Base-by-base conservation (phyloP, 805 yeast genomes). In the Millerago galiae region DNA sequence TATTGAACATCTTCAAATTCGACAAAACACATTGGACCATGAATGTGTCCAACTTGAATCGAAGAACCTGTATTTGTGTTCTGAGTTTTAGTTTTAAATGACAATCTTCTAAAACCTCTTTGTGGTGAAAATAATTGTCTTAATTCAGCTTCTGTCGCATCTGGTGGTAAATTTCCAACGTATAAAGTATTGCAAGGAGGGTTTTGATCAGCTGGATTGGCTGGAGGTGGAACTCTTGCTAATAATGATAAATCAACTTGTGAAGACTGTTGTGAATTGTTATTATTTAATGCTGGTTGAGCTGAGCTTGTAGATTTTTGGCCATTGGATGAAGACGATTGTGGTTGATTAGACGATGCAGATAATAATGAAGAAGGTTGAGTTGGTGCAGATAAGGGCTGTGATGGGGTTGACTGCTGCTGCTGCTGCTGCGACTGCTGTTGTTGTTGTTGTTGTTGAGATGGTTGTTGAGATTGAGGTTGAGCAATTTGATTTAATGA, bases 11-110 rank as follows among this genome's bases (percentile, higher is more conserved):
- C 97, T 54, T 93, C 99, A 67, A 93, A 93, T 68, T 93, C 99
- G 42, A 93, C 99, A 71, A 93, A 93, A 64, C 99, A 93, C 98
- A 93, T 93, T 42, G 99, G 99, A 5, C 99, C 98, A 66, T 84
- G 95, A 51, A 77, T 75, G 34, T 71, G 69, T 37, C 61, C 49
- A 15, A 38, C 58, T 11, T 56, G 47, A 12, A 53, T 21, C 10
- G 41, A 26, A 2, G 52, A 28, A 8, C 34, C 39, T n/a, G 68
- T 68, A 52, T 72, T 74, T 38, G 61, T 52, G 18, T 56, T 56
- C 40, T 62, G 65, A 25, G 58, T 63, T 63, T 89, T 88, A 14
- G 95, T 90, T 54, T 96, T 75, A 70, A 93, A 93, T 15, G 95
- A 85, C 40, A 93, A 72, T 42, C 99, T 72, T 60, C 95, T 82